phyloP scores from a whole-genome alignment of 208 protist genomes.

The Leishmania amazonensis region DNA sequence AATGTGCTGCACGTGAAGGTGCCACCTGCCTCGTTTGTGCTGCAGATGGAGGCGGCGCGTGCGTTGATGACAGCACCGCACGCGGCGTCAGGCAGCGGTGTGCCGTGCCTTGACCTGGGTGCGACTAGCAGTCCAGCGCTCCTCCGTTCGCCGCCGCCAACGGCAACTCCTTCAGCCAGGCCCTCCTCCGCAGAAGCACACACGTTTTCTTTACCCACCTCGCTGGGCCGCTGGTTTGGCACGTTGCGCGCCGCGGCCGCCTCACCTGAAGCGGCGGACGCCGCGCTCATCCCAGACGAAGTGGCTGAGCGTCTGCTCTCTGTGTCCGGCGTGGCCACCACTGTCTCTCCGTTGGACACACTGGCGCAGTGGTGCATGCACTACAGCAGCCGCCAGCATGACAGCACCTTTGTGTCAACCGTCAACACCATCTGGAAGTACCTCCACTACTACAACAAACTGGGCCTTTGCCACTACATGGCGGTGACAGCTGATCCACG shows the following conservation, averaged over 20 bases:
- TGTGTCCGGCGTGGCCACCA: background rate
- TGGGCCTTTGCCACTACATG: conserved; percentile 51
- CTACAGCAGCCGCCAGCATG: conserved; percentile 63
- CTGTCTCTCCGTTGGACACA: background rate
- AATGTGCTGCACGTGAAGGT: conserved; percentile 84
- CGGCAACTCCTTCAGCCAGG: background rate
- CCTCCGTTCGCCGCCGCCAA: background rate
- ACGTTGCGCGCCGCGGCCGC: background rate
- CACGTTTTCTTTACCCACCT: background rate
- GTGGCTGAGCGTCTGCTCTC: conserved; percentile 7
- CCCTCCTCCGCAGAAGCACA: background rate
- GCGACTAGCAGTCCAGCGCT: background rate
- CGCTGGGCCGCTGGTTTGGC: background rate
- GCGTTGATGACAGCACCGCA: background rate
- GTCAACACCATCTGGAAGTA: conserved; percentile 85
- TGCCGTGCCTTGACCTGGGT: background rate
- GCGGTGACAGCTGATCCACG: conserved; percentile 61
- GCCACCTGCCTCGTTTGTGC: conserved; percentile 69
- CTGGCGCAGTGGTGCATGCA: conserved; percentile 33
- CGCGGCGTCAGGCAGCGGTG: background rate
- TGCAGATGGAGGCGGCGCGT: conserved; percentile 37
- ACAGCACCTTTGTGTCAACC: conserved; percentile 79
- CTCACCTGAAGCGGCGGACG: background rate
- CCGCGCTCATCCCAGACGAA: conserved; percentile 8
- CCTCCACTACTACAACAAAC: conserved; percentile 74